These are phyloP conservation scores for Polytrichum formosum DNA, from an alignment of 225 moss, liverwort and hornwort genomes.

Conservation along the genomic window DNA sequence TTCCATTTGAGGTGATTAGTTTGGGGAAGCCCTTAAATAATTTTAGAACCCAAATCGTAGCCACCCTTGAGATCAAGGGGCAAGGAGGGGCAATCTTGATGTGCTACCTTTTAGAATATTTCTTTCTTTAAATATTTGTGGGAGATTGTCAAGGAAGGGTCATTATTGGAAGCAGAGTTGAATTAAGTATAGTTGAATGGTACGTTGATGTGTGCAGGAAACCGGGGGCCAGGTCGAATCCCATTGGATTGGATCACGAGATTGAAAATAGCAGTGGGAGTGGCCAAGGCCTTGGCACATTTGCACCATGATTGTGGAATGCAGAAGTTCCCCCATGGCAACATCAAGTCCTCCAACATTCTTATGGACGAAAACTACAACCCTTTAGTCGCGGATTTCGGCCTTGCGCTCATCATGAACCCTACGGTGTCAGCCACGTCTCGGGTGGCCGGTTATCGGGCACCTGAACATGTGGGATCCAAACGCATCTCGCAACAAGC, in stretches of 20 bases:
- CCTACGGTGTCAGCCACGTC: conserved; percentile 32
- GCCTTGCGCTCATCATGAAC: conserved; percentile 57
- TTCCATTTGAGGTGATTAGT: too few relatives aligned
- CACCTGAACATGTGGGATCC: conserved; percentile 55
- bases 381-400: conserved; percentile 60
- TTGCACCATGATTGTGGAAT: conserved; percentile 58
- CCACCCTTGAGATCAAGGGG: too few relatives aligned
- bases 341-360: conserved; percentile 74
- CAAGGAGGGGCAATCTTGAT: too few relatives aligned
- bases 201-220: conserved; percentile 26
- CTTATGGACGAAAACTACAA: conserved; percentile 51
- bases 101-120: too few relatives aligned
- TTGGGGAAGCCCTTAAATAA: too few relatives aligned
- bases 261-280: conserved; percentile 49
- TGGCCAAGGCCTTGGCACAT: conserved; percentile 59
- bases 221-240: conserved; percentile 47
- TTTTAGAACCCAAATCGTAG: too few relatives aligned
- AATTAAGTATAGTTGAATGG: too few relatives aligned
- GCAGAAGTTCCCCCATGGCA: conserved; percentile 62
- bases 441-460: conserved; percentile 57
- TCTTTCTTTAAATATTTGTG: too few relatives aligned
- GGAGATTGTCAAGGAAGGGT: too few relatives aligned
- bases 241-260: conserved; percentile 63
- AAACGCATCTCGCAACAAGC: conserved; percentile 64
- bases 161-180: too few relatives aligned